Percentiles rank a stretch among this genome's conserved stretches.
Evolutionary conservation across 2,329 filamentous ascomycete species (phyloP).

Genomic region (Exophiala sp.): DNA sequence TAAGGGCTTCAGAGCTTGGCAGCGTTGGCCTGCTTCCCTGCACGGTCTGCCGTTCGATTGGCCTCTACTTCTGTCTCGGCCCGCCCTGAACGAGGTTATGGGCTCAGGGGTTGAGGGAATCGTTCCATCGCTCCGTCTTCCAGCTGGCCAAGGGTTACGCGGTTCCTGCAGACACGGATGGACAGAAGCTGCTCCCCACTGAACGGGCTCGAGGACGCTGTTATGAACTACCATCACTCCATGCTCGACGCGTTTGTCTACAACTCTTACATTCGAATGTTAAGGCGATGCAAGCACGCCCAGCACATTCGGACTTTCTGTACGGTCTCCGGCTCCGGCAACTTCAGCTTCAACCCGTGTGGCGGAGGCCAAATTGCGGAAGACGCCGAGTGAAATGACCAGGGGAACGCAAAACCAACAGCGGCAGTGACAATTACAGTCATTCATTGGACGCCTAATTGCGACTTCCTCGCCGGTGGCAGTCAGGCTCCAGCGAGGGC

Average conservation of each 20-base stretch:
- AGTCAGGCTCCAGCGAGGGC: neutral
- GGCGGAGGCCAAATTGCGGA: neutral
- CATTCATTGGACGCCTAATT: neutral
- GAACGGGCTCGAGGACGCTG: neutral
- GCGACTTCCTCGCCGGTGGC: neutral
- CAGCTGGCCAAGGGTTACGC: constrained; percentile 1
- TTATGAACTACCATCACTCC: neutral
- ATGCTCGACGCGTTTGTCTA: neutral
- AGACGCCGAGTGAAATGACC: neutral
- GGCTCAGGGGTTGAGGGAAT: neutral
- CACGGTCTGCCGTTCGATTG: neutral
- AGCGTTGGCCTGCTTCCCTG: neutral
- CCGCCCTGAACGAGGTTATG: neutral
- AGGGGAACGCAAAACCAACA: neutral
- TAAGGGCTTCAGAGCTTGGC: neutral
- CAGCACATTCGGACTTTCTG: neutral
- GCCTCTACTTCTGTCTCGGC: neutral
- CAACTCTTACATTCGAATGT: neutral
- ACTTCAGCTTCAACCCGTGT: neutral
- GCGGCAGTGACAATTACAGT: neutral
- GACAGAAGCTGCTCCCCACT: neutral
- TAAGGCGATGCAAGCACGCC: neutral
- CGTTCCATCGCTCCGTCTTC: neutral
- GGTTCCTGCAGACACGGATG: neutral
- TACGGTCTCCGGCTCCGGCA: neutral